Evolutionary conservation across 169 alveolate species (phyloP), one percentile per base, ranked within the genome.

Genomic region (Eimeria sp.): DNA sequence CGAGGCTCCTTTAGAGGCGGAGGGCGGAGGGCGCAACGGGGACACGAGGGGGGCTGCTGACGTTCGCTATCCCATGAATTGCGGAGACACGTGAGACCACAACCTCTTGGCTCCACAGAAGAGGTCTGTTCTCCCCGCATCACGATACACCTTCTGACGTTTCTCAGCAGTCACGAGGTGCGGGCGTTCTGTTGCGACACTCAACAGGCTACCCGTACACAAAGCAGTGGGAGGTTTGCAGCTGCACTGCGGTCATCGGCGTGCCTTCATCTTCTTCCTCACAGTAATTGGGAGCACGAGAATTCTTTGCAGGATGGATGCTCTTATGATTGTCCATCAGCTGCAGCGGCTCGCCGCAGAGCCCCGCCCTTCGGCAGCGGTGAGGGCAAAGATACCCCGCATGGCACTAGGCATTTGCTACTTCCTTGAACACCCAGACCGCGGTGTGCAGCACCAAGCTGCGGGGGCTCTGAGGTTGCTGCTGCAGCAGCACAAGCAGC

Each of bases 301-400:
- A 72, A 18, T 20, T 27, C 20, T 40, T 34, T 43, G 25, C 75
- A 83, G 65, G 67, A 92, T 92, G 96, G 96, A 92, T 63, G 96
- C 96, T 16, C 43, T 92, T 57, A 76, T 92, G 96, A 86, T 92
- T 45, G 96, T 92, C 4, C 96, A 92, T 67, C 96, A 92, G 54
- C 96, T 92, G 73, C 96, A 92, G 92, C 65, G 96, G 86, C 96
- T 92, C 40, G 96, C 96, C 18, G 83, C 96, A 16, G 82, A 86
- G 84, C 84, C 84, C 43, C 80, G 76, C 30, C 96, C 96, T 22
- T 92, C 96, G 49, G 76, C 96, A 45, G 91, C 96, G 30, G 92
- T 92, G n/a, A 51, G 72, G 45, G 91, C 96, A 49, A 92, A 92
- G 86, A 86, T 92, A 20, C 96, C 96, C 13, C 91, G 96, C 43